phyloP scores from a whole-genome alignment of 352 stramenopile genomes.

The Globisporangium nagaii region DNA sequence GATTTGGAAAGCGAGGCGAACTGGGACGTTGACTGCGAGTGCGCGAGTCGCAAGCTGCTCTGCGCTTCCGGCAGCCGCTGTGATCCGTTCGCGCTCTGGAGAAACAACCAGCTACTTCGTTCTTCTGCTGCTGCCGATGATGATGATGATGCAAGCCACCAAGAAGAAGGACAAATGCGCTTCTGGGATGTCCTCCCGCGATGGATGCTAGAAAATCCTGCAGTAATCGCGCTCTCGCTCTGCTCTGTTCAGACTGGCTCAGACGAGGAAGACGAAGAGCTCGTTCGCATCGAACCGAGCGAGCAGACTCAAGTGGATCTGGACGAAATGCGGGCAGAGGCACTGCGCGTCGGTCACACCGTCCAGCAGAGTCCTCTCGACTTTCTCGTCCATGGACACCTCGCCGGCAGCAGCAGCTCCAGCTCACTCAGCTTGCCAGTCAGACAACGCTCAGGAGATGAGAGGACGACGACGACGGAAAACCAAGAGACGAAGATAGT shows the following conservation, averaged over 20 bases:
- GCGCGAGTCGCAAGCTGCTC: background rate
- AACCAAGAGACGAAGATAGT: constrained; percentile 14
- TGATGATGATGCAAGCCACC: background rate
- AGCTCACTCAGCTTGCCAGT: background rate
- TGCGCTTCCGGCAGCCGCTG: background rate
- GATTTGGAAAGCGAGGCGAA: background rate
- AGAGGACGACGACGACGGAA: background rate
- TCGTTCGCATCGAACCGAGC: too few relatives aligned
- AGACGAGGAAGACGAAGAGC: background rate
- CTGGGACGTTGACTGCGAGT: constrained; percentile 8
- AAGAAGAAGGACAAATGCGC: background rate
- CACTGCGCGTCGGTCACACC: background rate
- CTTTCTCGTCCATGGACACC: background rate
- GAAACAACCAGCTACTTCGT: background rate
- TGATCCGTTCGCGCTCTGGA: constrained; percentile 12
- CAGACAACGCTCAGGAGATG: background rate
- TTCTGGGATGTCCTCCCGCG: constrained; percentile 9
- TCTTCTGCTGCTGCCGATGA: background rate
- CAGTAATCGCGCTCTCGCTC: background rate
- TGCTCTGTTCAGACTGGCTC: background rate
- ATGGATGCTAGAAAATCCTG: background rate
- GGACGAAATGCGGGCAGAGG: background rate
- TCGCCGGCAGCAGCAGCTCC: background rate
- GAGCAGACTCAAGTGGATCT: background rate
- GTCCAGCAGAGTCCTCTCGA: constrained; percentile 1